Evolutionary conservation across 345 rosid species (phyloP).

Genomic region (Crucihimalaya himalaica): DNA sequence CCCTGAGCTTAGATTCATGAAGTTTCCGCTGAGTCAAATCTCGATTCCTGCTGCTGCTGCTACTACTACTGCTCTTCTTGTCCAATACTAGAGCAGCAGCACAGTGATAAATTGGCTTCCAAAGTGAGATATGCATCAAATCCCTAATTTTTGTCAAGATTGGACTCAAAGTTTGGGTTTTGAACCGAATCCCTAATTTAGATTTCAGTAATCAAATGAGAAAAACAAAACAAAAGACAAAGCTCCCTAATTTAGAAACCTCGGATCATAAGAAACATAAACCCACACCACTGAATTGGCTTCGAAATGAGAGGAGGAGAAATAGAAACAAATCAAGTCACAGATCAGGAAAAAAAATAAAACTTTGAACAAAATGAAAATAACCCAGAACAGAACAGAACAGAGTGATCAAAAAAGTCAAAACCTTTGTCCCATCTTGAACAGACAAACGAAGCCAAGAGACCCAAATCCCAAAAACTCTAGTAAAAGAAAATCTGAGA

Average conservation of each 20-base stretch:
- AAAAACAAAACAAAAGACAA: background rate
- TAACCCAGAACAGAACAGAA: background rate
- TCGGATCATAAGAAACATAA: constrained; percentile 26
- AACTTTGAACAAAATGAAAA: background rate
- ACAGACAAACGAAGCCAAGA: constrained; percentile 3
- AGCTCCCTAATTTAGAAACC: constrained; percentile 31
- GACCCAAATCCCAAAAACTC: constrained; percentile 30
- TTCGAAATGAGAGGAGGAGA: constrained; percentile 6
- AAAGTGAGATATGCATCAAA: constrained; percentile 91
- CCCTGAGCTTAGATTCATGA: constrained; percentile 85
- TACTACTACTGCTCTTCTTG: constrained; percentile 55
- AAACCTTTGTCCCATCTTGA: constrained; percentile 35
- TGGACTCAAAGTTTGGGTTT: background rate
- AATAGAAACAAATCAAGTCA: background rate
- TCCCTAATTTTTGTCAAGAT: background rate
- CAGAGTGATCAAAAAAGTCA: constrained; percentile 31
- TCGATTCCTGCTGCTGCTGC: constrained; percentile 46
- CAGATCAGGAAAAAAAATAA: constrained; percentile 25
- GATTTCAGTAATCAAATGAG: constrained; percentile 9
- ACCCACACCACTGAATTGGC: constrained; percentile 20
- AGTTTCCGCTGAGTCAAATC: constrained; percentile 75
- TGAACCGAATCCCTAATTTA: constrained; percentile 8
- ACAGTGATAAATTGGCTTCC: constrained; percentile 99
- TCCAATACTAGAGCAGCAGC: constrained; percentile 90
- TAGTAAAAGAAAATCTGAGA: background rate